phyloP scores from a whole-genome alignment of 371 early-diverging fungal species.

The Lichtheimia ornata region DNA sequence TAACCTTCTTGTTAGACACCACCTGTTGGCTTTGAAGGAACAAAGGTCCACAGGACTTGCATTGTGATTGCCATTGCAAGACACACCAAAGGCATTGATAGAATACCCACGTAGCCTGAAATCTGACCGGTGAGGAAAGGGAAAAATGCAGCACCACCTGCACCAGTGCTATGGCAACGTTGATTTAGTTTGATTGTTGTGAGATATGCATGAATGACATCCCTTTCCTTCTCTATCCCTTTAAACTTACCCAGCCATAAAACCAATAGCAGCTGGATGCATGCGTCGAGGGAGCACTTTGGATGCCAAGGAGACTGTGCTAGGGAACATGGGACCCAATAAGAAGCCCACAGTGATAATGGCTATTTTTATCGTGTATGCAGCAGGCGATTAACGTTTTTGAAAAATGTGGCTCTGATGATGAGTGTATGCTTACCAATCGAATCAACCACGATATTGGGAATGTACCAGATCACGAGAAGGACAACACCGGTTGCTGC shows the following conservation, averaged over 20 bases:
- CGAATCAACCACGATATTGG: constrained; percentile 18
- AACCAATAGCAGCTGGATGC: constrained; percentile 36
- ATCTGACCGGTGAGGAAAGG: constrained; percentile 34
- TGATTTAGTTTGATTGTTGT: neutral
- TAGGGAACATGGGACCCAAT: constrained; percentile 39
- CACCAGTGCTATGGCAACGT: constrained; percentile 22
- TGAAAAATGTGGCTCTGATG: neutral
- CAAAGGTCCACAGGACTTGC: constrained; percentile 23
- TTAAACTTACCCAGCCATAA: constrained; percentile 30
- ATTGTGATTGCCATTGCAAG: constrained; percentile 23
- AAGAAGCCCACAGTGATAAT: constrained; percentile 23
- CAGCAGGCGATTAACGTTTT: neutral
- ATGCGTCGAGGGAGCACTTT: constrained; percentile 26
- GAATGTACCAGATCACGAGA: constrained; percentile 13
- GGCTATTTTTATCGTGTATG: constrained; percentile 5
- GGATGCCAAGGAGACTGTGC: constrained; percentile 31
- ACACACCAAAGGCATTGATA: constrained; percentile 21
- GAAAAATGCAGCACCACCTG: constrained; percentile 30
- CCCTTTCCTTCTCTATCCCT: neutral
- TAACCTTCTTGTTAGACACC: no score
- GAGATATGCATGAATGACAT: neutral
- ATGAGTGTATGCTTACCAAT: constrained; percentile 16
- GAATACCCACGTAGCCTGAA: constrained; percentile 24
- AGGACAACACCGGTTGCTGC: constrained; percentile 12
- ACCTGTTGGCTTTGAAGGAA: constrained; percentile 10